Conservation (phyloP, 2,329 filamentous ascomycete species). For the Fusarium continuum region DNA sequence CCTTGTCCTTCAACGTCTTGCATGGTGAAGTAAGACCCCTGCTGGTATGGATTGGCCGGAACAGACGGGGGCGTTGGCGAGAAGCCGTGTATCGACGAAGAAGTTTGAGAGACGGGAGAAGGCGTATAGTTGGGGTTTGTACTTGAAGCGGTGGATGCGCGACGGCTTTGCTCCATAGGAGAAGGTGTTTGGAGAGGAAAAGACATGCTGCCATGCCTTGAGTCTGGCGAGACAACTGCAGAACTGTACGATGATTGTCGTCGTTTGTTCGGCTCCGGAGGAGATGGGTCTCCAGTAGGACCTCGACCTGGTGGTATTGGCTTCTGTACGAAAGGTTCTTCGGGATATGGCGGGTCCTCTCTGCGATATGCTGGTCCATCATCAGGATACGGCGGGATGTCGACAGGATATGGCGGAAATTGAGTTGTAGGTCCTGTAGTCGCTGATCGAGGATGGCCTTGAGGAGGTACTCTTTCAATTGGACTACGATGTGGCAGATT, state of each 20-base stretch:
- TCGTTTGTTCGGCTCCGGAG: conserved; percentile 13
- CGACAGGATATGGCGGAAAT: conserved; percentile 27
- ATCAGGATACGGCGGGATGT: conserved; percentile 28
- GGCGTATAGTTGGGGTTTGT: conserved; percentile 30
- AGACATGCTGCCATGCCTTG: conserved; percentile 42
- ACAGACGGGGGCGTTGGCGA: conserved; percentile 29
- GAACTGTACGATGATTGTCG: conserved; percentile 43
- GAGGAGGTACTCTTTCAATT: conserved; percentile 21
- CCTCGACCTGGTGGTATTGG: not conserved
- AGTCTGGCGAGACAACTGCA: conserved; percentile 42
- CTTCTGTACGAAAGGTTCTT: conserved; percentile 16
- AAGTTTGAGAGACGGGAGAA: conserved; percentile 39
- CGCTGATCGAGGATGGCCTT: conserved; percentile 26
- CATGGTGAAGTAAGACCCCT: conserved; percentile 33
- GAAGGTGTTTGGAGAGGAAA: conserved; percentile 44
- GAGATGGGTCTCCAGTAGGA: not conserved
- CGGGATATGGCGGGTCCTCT: conserved; percentile 20
- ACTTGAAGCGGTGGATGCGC: conserved; percentile 32
- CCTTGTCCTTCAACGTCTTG: conserved; percentile 34
- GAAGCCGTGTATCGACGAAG: conserved; percentile 24
- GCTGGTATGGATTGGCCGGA: conserved; percentile 21
- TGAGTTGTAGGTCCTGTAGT: conserved; percentile 30
- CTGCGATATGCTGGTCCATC: not conserved
- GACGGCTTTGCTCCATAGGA: conserved; percentile 41
- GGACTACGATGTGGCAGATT: conserved; percentile 28